Conservation (phyloP, 805 yeast genomes). For the Teunomyces aglyptinius region DNA sequence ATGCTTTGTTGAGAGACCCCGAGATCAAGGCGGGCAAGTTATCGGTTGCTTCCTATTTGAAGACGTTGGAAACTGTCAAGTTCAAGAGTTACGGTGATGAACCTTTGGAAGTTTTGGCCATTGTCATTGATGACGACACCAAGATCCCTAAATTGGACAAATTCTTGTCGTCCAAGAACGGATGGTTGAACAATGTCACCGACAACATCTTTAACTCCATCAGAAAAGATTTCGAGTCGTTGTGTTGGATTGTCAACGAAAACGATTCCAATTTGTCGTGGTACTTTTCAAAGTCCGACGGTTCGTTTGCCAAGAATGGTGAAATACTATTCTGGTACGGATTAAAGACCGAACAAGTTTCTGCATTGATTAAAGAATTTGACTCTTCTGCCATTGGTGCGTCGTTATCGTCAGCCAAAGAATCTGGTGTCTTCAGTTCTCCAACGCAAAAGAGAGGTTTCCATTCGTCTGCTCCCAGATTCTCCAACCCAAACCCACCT, state of each 20-base stretch:
- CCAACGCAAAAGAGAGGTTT: slow-evolving; percentile 53
- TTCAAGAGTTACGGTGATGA: slow-evolving; percentile 92
- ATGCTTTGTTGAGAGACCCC: slow-evolving; percentile 73
- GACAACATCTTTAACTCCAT: slow-evolving; percentile 89
- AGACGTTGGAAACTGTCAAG: slow-evolving; percentile 56
- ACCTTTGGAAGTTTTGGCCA: slow-evolving; percentile 90
- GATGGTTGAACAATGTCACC: slow-evolving; percentile 97
- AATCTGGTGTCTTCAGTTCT: slow-evolving; percentile 48
- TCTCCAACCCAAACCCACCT: slow-evolving; percentile 64
- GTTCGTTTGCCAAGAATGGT: slow-evolving; percentile 88
- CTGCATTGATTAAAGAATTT: slow-evolving; percentile 57
- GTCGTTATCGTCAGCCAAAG: slow-evolving; percentile 36
- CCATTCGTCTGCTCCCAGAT: slow-evolving; percentile 32
- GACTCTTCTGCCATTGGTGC: slow-evolving; percentile 35
- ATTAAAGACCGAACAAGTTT: slow-evolving; percentile 60
- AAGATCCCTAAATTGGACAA: slow-evolving; percentile 73
- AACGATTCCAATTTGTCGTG: slow-evolving; percentile 88
- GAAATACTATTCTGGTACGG: slow-evolving; percentile 95
- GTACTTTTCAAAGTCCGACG: slow-evolving; percentile 91
- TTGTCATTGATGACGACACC: slow-evolving; percentile 56
- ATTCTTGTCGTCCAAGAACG: slow-evolving; percentile 81
- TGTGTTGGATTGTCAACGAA: slow-evolving; percentile 89
- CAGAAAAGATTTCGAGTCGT: slow-evolving; percentile 64
- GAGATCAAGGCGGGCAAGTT: slow-evolving; percentile 67
- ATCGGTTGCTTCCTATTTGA: slow-evolving; percentile 80